Evolutionary conservation across 345 rosid genomes (phyloP).

Genomic region (Boechera retrofracta): DNA sequence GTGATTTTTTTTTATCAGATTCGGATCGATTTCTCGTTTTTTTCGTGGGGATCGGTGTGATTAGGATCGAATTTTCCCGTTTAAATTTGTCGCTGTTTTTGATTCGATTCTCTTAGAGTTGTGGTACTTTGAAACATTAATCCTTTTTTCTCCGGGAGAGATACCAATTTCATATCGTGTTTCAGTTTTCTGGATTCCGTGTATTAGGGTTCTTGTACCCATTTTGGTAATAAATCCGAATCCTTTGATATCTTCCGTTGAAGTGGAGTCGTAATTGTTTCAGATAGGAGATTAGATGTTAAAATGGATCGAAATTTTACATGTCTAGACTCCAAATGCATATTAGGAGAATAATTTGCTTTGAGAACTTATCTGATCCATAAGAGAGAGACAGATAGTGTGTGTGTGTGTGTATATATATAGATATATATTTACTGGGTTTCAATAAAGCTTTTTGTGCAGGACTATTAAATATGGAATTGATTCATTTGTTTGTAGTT

Average conservation of each 20-base stretch:
- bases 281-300: not conserved
- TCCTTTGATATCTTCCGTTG: conserved; percentile 36
- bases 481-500: conserved; percentile 21
- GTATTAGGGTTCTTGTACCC: conserved; percentile 3
- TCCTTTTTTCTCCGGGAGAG: not conserved
- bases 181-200: conserved; percentile 1
- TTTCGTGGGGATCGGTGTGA: not conserved
- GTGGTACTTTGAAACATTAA: not conserved
- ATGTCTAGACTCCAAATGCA: not conserved
- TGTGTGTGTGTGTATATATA: too few relatives aligned
- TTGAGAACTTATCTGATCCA: not conserved
- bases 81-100: not conserved
- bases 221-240: not conserved
- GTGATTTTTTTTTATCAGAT: conserved; percentile 15
- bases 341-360: not conserved
- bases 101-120: not conserved
- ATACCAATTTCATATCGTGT: not conserved
- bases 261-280: not conserved
- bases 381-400: not conserved
- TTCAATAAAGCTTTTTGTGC: not conserved
- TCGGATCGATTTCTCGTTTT: not conserved
- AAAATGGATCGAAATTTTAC: not conserved
- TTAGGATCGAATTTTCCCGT: not conserved
- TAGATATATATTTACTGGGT: conserved; percentile 8
- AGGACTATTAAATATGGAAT: not conserved